Evolutionary conservation across 345 rosid species (phyloP), one percentile per base, ranked within the genome.

Genomic region (Iberis pinnata): DNA sequence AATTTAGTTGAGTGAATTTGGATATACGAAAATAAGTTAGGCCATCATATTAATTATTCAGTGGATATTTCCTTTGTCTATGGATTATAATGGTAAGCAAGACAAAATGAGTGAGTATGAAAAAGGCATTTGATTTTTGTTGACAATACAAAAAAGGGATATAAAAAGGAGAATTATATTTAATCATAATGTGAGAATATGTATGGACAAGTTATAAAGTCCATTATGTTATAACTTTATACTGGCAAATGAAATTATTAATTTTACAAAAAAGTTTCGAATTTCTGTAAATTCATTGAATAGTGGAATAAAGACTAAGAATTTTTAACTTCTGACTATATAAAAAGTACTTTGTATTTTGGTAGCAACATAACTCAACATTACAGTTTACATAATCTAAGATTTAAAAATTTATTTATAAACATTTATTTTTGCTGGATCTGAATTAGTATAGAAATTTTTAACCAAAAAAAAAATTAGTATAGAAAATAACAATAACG

Each of bases 111-210:
- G 59, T 65, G 70, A 65, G 35, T 43, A 49, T 39, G 73, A 65
- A 49, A 70, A 63, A 72, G 75, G 73, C 72, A 73, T 71, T 72
- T 18, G 70, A 59, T 55, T 79, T 64, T 86, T 78, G 65, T 69
- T 49, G 62, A 66, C 76, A 71, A 69, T 68, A 63, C 64, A 47
- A 18, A 49, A n/a, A 58, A 65, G 64, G 64, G 59, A 51, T 56
- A 65, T 49, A 58, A 63, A 63, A 33, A 45, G 42, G 45, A 62
- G 56, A 6, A 2, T 16, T 41, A 16, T 29, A n/a, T 60, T 42
- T 37, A 19, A 13, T 60, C 57, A 47, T 68, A 61, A 60, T 35
- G 59, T 60, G 57, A 71, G 78, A 75, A 77, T 72, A 51, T 51
- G 43, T 75, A 59, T 58, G 60, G 65, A 44, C 65, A 66, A 43